phyloP scores from a whole-genome alignment of 108 stramenopile species.

The Fragilariopsis cylindrus region DNA sequence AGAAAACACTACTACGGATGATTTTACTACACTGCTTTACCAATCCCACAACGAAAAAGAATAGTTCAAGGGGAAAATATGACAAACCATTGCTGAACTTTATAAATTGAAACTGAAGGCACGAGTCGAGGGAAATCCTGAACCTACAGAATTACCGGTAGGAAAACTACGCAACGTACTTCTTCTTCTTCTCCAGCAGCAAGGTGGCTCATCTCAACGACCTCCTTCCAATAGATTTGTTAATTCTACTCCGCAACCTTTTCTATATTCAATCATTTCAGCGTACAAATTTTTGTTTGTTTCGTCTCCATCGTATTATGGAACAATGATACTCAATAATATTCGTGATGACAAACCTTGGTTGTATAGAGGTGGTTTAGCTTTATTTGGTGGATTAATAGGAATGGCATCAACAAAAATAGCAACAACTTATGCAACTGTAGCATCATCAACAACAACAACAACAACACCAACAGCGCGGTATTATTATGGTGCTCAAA shows the following conservation, averaged over 20 bases:
- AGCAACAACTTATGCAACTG: not conserved
- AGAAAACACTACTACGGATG: not conserved
- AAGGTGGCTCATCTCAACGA: not conserved
- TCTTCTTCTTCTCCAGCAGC: not conserved
- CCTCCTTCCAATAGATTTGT: not conserved
- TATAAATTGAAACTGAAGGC: conserved; percentile 30
- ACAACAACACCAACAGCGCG: not conserved
- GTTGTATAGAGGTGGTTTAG: not conserved
- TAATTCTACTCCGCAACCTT: not conserved
- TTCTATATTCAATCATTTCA: not conserved
- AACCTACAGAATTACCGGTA: conserved; percentile 45
- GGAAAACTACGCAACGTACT: not conserved
- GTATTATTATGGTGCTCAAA: not conserved
- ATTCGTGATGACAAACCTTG: not conserved
- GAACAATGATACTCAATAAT: conserved; percentile 2
- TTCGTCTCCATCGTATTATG: too few species aligned
- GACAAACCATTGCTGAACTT: conserved; percentile 15
- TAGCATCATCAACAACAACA: not conserved
- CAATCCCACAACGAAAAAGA: not conserved
- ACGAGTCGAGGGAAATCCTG: conserved; percentile 29
- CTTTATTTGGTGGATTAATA: not conserved
- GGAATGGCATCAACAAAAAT: not conserved
- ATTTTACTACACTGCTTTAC: not conserved
- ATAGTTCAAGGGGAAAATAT: conserved; percentile 15
- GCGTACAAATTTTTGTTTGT: not conserved